Evolutionary conservation across 495 filamentous ascomycete species (phyloP), one percentile per base, ranked within the genome.

Genomic region (Xylaria flabelliformis): DNA sequence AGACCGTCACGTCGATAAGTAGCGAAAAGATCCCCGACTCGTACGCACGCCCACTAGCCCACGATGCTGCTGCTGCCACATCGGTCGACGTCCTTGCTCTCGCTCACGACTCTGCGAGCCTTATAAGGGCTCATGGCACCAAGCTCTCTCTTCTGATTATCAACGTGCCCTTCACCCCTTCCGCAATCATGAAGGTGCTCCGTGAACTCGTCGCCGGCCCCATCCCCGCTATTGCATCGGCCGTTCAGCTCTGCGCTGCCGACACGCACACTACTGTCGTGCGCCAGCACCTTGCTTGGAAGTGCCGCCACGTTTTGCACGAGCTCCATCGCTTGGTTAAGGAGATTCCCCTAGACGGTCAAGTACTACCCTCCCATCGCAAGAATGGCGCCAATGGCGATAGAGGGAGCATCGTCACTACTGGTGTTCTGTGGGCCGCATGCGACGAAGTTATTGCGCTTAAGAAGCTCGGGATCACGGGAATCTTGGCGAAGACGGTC

Each of bases 111-210:
- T 86, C 90, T 1, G 86, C 92, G 1, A 84, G 83, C 29, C 83
- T 94, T 4, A 88, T 97, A 58, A 90, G 87, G 76, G 92, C 94
- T 0, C 94, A 97, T 75, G 88, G 90, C 7, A 97, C 94, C 42
- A 97, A 96, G 64, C 86, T 97, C 32, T 94, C 92, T 0, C 89
- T 97, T 19, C 87, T 97, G 2, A 87, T 94, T 2, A 92, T 97
- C 74, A 96, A 90, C 69, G 87, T 91, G 19, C 94, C 94, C 0
- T 96, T 97, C 80, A 94, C 94, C 0, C 89, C 91, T 5, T 88
- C 91, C 0, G 94, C 93, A 17, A 88, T 96, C 39, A 80, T 70
- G 58, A 89, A 83, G 15, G 88, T 95, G 17, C 82, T 97, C 8
- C 86, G 87, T 9, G 88, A 91, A 26, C 80, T 95, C 5, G 86